Evolutionary conservation across 495 filamentous ascomycete species (phyloP).

Genomic region (Cladorrhinum samala): DNA sequence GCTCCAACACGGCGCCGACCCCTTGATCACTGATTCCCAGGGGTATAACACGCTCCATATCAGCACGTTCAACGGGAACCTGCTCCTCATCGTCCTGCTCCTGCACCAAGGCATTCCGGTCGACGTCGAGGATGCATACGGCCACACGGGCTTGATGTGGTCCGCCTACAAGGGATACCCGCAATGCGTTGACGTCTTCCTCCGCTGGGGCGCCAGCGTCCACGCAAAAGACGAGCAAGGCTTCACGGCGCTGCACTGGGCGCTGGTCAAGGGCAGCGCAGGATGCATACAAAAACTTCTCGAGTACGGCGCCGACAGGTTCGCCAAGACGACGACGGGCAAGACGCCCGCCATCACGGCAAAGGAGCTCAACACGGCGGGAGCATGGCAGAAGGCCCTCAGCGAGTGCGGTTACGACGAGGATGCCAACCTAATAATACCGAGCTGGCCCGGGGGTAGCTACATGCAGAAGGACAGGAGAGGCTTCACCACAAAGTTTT

Average conservation of each 20-base stretch:
- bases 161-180: conserved; percentile 94
- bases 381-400: conserved; percentile 77
- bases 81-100: conserved; percentile 77
- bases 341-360: conserved; percentile 83
- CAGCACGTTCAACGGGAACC: conserved; percentile 93
- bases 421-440: conserved; percentile 61
- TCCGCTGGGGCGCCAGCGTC: conserved; percentile 92
- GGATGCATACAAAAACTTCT: conserved; percentile 84
- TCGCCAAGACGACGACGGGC: conserved; percentile 75
- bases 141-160: conserved; percentile 96
- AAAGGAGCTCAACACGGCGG: conserved; percentile 78
- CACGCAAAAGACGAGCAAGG: conserved; percentile 85
- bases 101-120: conserved; percentile 91
- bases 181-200: conserved; percentile 82
- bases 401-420: conserved; percentile 77
- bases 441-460: conserved; percentile 51
- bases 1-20: conserved; percentile 82
- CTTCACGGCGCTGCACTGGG: conserved; percentile 94
- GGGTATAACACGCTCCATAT: conserved; percentile 97
- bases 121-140: conserved; percentile 78
- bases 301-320: conserved; percentile 90
- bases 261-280: conserved; percentile 82
- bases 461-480: conserved; percentile 65
- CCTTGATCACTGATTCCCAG: conserved; percentile 79
- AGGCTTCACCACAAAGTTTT: conserved; percentile 71